phyloP scores from a whole-genome alignment of 768 basidiomycete genomes.

The Leccinum fibrillosum region DNA sequence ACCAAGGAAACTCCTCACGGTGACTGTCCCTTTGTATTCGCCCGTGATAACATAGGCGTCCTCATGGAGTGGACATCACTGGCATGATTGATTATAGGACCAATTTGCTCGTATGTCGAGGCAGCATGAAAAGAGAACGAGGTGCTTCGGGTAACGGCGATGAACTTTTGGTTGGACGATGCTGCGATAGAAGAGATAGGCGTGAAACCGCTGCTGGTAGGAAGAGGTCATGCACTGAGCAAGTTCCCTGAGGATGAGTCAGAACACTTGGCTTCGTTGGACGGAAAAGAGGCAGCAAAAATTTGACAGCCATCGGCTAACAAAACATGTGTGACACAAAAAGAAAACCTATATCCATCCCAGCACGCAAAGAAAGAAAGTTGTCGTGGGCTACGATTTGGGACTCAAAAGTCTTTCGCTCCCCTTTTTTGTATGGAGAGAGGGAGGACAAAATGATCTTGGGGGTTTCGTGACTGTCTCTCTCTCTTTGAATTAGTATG shows the following conservation, averaged over 20 bases:
- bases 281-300: not conserved
- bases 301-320: not conserved
- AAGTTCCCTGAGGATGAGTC: not conserved
- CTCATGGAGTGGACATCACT: not conserved
- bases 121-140: not conserved
- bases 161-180: not conserved
- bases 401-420: too few species aligned
- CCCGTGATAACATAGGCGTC: not conserved
- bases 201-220: not conserved
- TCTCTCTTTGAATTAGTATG: too few species aligned
- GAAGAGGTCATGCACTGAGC: not conserved
- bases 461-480: too few species aligned
- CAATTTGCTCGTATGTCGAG: not conserved
- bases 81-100: not conserved
- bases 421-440: too few species aligned
- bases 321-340: not conserved
- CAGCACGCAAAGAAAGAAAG: too few species aligned
- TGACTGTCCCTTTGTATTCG: not conserved
- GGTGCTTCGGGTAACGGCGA: not conserved
- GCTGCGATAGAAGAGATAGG: not conserved
- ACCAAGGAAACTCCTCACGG: not conserved
- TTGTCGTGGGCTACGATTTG: too few species aligned
- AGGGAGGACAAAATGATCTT: too few species aligned
- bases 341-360: too few species aligned
- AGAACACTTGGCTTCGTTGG: not conserved